Evolutionary conservation across 768 basidiomycete species (phyloP), one percentile per base, ranked within the genome.

Genomic region (Tylopilus vinaceipallidus): DNA sequence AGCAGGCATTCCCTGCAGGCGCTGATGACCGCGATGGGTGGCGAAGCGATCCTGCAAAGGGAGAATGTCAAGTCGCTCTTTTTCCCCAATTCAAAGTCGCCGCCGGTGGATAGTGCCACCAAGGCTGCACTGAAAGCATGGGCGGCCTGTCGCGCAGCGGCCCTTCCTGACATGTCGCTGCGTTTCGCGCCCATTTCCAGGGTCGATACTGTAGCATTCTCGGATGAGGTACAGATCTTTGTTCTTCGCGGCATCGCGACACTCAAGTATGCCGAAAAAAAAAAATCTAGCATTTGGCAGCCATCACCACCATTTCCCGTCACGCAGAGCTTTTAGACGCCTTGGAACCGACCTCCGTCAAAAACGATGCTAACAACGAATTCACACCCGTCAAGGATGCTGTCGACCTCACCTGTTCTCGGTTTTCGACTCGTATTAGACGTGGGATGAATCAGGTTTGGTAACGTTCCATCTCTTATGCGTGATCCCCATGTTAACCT

Each of bases 281-380:
- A 35, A 26, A 12, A 29, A 29, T 29, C 27, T 58, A 76, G 79
- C 68, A 66, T 33, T 66, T 85, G 8, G 52, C 61, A 13, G 68
- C 74, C n/a, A 59, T 84, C 2, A 67, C 75, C 1, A 82, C 75
- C 54, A 65, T 77, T 42, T 69, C 71, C 12, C 71, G 68, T 6
- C 73, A 80, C 37, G 62, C 73, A 2, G 70, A 76, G 16, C 73
- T 75, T 8, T 67, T 81, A 16, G 73, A 79, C 14, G 65, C 74
- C n/a, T 53, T 73, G 45, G 82, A 82, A 54, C 79, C 83, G 0
- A 54, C 53, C 0, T 52, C 65, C 24, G 71, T 65, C 9, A 73
- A 64, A 26, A 82, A 83, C 41, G 69, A 73, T n/a, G n/a, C n/a
- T n/a, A n/a, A n/a, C n/a, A n/a, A n/a, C n/a, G n/a, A 68, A 1